Base-by-base conservation (phyloP, 1,139 yeast genomes). In the Debaryomyces nepalensis region DNA sequence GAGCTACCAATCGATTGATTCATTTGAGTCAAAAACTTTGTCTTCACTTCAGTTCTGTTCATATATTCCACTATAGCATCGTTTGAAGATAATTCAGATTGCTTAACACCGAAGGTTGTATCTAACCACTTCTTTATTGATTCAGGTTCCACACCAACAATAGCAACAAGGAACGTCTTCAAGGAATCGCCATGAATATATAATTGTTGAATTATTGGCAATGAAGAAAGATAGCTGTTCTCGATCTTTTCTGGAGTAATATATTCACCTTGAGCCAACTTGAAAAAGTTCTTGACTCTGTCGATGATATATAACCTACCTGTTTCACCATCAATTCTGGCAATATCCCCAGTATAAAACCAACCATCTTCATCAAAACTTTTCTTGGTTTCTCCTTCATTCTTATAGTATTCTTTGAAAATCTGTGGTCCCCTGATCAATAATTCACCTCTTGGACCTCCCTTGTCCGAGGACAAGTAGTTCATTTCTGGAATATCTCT, bases 111-210 rank as follows among this genome's bases (percentile, higher is more conserved):
- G 44, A 41, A 53, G 37, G 49, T 56, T 32, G 41, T 53, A 50
- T 32, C 49, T 46, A 32, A 51, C 45, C 40, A 57, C 2, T 45
- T 44, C 9, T 40, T 43, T 26, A 54, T 49, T 7, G 50, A 44
- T 5, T 43, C 49, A 12, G 63, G 64, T 39, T 69, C 70, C 46
- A 85, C 67, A 15, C 91, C 91, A 30, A 79, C 65, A 41, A 86
- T 64, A 10, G 82, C 90, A 8, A 87, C 85, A 50, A 87, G 64
- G 53, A 57, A 84, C 3, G 79, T 72, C 53, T 81, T 69, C 20
- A 77, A 61, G 0, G 90, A 77, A 53, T 83, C 81, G n/a, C 95
- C 95, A 55, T 84, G 72, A 18, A 66, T 63, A 44, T 57, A 72
- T 14, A 70, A 47, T 55, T 72, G 77, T 22, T 57, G 52, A 26